Evolutionary conservation across 2,329 filamentous ascomycete genomes (phyloP).

Genomic region (Beauveria australis): DNA sequence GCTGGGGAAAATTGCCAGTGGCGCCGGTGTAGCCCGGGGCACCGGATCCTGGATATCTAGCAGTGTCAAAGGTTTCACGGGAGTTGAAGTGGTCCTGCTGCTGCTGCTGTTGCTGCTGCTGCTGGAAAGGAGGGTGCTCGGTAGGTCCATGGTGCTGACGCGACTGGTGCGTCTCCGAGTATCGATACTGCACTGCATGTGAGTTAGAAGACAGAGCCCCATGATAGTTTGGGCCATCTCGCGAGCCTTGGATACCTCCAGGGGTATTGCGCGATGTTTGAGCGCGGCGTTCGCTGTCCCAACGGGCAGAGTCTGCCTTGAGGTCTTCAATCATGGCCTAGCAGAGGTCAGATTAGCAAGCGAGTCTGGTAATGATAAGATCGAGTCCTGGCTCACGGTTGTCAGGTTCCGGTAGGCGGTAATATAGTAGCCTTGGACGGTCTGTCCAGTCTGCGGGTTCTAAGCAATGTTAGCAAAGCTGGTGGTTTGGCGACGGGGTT

Average conservation of each 20-base stretch:
- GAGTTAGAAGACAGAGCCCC: constrained; percentile 50
- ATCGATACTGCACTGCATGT: constrained; percentile 48
- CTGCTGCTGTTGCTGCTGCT: constrained; percentile 18
- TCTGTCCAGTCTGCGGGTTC: constrained; percentile 49
- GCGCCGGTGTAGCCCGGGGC: constrained; percentile 41
- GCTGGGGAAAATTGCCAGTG: constrained; percentile 25
- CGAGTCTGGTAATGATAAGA: background rate
- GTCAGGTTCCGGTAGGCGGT: constrained; percentile 73
- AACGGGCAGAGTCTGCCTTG: constrained; percentile 53
- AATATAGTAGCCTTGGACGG: constrained; percentile 66
- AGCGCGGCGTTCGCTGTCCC: constrained; percentile 52
- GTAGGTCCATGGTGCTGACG: constrained; percentile 42
- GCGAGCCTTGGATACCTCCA: constrained; percentile 51
- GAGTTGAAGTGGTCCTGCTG: constrained; percentile 26
- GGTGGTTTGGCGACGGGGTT: background rate
- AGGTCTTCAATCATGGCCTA: constrained; percentile 57
- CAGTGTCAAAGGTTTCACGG: constrained; percentile 34
- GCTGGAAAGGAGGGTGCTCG: constrained; percentile 23
- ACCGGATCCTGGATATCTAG: constrained; percentile 44
- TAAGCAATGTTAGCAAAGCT: constrained; percentile 18
- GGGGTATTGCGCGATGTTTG: constrained; percentile 44
- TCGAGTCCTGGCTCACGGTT: constrained; percentile 46
- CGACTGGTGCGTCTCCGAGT: constrained; percentile 42
- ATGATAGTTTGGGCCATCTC: constrained; percentile 38
- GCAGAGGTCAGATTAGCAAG: constrained; percentile 11